Percentiles rank a stretch among this genome's conserved stretches.
These are phyloP conservation scores for Talaromyces nanjingensis DNA, from an alignment of 495 filamentous ascomycete genomes.

Conservation along the genomic window DNA sequence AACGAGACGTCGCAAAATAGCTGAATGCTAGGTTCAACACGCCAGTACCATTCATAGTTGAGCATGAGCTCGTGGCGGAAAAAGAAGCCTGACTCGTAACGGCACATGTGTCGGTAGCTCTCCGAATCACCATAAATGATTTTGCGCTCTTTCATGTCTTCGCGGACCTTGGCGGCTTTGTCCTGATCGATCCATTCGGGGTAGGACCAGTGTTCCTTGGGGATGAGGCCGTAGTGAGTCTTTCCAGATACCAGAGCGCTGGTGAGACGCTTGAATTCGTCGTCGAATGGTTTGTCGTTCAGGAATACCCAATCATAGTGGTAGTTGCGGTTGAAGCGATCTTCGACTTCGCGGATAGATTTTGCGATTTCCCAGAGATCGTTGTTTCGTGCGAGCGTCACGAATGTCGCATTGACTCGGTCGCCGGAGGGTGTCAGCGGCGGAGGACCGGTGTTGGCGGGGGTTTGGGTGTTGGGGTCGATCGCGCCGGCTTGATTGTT, in stretches of 20 bases:
- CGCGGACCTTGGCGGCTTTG: constrained; percentile 68
- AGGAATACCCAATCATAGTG: constrained; percentile 99
- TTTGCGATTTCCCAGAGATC: constrained; percentile 96
- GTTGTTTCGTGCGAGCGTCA: constrained; percentile 84
- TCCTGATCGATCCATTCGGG: constrained; percentile 81
- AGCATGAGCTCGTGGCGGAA: constrained; percentile 76
- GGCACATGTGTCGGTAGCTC: constrained; percentile 91
- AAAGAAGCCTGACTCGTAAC: constrained; percentile 90
- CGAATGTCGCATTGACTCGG: constrained; percentile 92
- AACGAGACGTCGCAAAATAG: constrained; percentile 79
- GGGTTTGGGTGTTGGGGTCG: constrained; percentile 27
- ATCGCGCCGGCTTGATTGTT: constrained; percentile 9
- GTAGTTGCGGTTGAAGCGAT: constrained; percentile 92
- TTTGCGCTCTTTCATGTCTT: constrained; percentile 77
- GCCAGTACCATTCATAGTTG: constrained; percentile 91
- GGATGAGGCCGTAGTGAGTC: constrained; percentile 80
- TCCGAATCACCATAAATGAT: constrained; percentile 94
- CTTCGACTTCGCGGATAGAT: constrained; percentile 91
- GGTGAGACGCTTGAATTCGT: constrained; percentile 87
- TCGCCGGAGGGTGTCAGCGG: constrained; percentile 47
- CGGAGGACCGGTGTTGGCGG: constrained; percentile 33
- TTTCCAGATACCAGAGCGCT: constrained; percentile 81
- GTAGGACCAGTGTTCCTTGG: constrained; percentile 85
- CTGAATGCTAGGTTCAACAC: constrained; percentile 83
- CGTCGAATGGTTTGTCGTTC: constrained; percentile 83